A percentile compares a stretch with the other conserved stretches of the same genome.
Evolutionary conservation across 2,329 filamentous ascomycete genomes (phyloP).

Genomic region (Rugonectria rugulosa): DNA sequence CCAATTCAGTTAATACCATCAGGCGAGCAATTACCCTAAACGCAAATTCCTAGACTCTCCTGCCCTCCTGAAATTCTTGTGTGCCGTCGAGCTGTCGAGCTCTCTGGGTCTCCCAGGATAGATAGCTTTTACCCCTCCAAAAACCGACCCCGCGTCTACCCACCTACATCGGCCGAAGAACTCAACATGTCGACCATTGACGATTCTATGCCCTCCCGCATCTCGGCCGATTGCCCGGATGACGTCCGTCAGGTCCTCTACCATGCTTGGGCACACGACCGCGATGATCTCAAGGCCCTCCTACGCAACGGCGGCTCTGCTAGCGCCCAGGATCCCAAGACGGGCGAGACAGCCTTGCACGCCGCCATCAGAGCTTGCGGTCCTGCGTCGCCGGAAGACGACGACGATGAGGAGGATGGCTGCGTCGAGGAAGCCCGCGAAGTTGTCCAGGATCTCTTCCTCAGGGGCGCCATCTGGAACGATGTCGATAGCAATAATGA

Average conservation of each 20-base stretch:
- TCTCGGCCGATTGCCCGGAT: conserved; percentile 60
- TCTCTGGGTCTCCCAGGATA: too few relatives aligned
- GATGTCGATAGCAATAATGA: conserved; percentile 86
- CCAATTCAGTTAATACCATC: too few relatives aligned
- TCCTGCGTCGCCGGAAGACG: conserved; percentile 42
- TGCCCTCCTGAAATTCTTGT: too few relatives aligned
- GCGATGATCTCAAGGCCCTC: conserved; percentile 71
- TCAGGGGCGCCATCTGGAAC: conserved; percentile 97
- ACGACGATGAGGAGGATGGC: conserved; percentile 46
- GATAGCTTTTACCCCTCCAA: conserved; percentile 21
- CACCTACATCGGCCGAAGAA: not conserved
- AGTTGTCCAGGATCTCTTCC: conserved; percentile 78
- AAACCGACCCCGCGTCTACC: not conserved
- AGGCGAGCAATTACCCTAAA: too few relatives aligned
- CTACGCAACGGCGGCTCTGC: conserved; percentile 69
- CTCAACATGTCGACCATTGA: conserved; percentile 46
- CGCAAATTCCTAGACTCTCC: too few relatives aligned
- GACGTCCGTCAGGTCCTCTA: conserved; percentile 60
- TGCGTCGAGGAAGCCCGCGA: conserved; percentile 68
- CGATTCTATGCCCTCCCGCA: conserved; percentile 62
- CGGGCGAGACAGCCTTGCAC: conserved; percentile 87
- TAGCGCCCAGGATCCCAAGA: conserved; percentile 84
- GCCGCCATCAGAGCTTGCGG: conserved; percentile 84
- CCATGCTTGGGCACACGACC: conserved; percentile 67
- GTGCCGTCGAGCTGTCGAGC: too few relatives aligned